Evolutionary conservation across 768 basidiomycete genomes (phyloP).

Genomic region (Boletellus ananas): DNA sequence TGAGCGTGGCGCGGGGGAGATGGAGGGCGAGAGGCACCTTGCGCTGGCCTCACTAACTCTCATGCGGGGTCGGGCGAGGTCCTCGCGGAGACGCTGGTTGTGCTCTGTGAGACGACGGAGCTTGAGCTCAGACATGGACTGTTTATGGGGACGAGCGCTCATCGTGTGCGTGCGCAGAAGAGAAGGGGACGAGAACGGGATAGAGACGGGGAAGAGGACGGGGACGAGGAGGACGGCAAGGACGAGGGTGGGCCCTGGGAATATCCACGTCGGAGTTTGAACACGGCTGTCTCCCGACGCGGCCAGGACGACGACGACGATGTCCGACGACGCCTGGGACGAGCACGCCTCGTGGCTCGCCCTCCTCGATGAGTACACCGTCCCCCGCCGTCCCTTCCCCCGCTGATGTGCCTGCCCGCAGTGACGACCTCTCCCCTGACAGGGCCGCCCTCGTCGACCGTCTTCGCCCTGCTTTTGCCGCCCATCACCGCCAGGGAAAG

Average conservation of each 20-base stretch:
- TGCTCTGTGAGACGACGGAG: conserved; percentile 90
- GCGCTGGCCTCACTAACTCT: conserved; percentile 88
- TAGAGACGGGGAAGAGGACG: neutral
- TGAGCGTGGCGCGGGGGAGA: neutral
- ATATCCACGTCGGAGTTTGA: conserved; percentile 19
- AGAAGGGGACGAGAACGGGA: conserved; percentile 1
- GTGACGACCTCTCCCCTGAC: conserved; percentile 39
- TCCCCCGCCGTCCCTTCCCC: neutral
- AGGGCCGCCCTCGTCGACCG: conserved; percentile 45
- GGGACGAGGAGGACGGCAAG: conserved; percentile 12
- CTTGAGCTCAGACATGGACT: conserved; percentile 98
- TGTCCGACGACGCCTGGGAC: conserved; percentile 24
- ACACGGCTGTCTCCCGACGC: conserved; percentile 6
- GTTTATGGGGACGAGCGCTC: conserved; percentile 79
- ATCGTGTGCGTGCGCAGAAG: conserved; percentile 34
- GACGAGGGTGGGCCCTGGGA: conserved; percentile 5
- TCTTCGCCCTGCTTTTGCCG: conserved; percentile 37
- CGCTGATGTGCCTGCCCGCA: conserved; percentile 14
- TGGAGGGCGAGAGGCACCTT: conserved; percentile 37
- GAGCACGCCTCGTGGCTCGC: conserved; percentile 27
- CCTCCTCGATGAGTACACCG: conserved; percentile 25
- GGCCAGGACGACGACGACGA: neutral
- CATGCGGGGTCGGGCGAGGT: conserved; percentile 84
- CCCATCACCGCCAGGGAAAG: conserved; percentile 28
- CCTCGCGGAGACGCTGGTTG: conserved; percentile 87